These are phyloP conservation scores for Dictyostelium firmibasis DNA, from an alignment of 78 protist species.

Conservation along the genomic window DNA sequence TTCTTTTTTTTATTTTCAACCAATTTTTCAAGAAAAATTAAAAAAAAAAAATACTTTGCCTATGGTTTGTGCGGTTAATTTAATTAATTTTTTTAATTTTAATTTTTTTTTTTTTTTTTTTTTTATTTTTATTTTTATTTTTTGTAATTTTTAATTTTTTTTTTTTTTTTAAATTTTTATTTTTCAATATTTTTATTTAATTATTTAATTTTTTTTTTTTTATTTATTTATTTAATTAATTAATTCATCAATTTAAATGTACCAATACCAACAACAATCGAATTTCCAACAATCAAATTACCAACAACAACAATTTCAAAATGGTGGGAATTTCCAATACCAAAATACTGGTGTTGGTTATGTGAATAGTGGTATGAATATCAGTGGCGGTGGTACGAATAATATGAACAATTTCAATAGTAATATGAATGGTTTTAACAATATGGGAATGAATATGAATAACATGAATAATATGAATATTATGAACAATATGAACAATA, in stretches of 20 bases:
- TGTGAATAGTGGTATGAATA: neutral
- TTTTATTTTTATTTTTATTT: neutral
- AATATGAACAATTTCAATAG: neutral
- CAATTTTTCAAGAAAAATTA: too few species aligned
- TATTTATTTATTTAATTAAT: neutral
- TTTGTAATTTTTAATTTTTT: too few species aligned
- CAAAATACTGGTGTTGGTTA: neutral
- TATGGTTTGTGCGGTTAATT: too few species aligned
- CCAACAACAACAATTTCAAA: slow-evolving; percentile 30
- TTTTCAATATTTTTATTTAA: neutral
- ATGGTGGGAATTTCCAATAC: neutral
- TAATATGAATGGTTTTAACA: neutral
- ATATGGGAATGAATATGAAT: neutral
- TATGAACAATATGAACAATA: neutral
- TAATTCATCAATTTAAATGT: neutral
- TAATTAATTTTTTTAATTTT: neutral
- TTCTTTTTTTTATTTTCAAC: neutral
- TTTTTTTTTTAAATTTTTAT: neutral
- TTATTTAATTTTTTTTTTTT: neutral
- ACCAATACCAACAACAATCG: slow-evolving; percentile 5
- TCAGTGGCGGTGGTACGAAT: neutral
- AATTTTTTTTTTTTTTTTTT: neutral
- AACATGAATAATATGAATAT: neutral
- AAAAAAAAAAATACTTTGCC: too few species aligned
- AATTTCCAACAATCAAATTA: slow-evolving; percentile 2